phyloP scores from a whole-genome alignment of 805 yeast genomes.

The Nakazawaea ishiwadae region DNA sequence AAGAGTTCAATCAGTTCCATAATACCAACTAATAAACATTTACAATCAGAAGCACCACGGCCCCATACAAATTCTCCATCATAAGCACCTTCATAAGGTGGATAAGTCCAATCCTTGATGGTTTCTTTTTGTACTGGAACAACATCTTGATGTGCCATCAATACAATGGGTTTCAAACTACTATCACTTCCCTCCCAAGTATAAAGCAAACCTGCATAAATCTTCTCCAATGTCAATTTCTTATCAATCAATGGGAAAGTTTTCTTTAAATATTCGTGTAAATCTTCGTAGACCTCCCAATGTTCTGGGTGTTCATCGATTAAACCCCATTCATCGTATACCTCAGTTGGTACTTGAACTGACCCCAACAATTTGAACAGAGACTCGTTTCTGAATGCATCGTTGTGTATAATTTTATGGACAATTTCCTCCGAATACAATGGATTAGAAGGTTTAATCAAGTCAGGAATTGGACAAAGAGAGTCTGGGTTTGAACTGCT shows the following conservation, averaged over 20 bases:
- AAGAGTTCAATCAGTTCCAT: conserved; percentile 59
- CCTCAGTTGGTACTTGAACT: conserved; percentile 57
- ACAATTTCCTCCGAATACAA: conserved; percentile 1
- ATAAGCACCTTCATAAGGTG: conserved; percentile 59
- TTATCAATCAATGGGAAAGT: conserved; percentile 52
- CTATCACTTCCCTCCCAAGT: conserved; percentile 55
- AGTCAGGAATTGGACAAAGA: conserved; percentile 23
- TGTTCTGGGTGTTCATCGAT: conserved; percentile 46
- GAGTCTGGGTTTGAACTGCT: no score
- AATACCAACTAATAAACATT: conserved; percentile 57
- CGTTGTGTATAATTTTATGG: conserved; percentile 29
- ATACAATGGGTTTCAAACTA: conserved; percentile 54
- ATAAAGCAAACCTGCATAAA: conserved; percentile 55
- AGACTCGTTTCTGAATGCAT: conserved; percentile 29
- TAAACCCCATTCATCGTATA: conserved; percentile 40
- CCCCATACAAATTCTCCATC: conserved; percentile 68
- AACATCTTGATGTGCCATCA: conserved; percentile 74
- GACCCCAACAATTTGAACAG: conserved; percentile 46
- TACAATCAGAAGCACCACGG: conserved; percentile 72
- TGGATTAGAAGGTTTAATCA: conserved; percentile 16
- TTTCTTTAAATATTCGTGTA: conserved; percentile 48
- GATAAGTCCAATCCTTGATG: conserved; percentile 52
- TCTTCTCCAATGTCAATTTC: conserved; percentile 43
- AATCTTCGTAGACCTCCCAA: conserved; percentile 42
- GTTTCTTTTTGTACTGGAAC: conserved; percentile 70